These are phyloP conservation scores for Musa schizocarpa DNA, from an alignment of 176 grass and related monocot species.

Conservation along the genomic window DNA sequence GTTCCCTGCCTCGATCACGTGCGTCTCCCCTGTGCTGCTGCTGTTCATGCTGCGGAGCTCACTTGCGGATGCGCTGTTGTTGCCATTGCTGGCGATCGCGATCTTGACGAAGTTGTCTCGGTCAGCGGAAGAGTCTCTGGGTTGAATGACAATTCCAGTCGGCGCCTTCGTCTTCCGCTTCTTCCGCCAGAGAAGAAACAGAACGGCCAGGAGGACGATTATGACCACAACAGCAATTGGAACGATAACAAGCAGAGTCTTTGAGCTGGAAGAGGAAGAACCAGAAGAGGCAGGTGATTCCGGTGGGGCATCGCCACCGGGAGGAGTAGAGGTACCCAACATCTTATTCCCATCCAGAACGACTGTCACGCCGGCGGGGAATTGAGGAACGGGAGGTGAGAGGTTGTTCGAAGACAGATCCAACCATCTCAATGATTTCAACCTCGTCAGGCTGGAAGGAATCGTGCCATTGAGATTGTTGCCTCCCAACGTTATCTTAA, in stretches of 20 bases:
- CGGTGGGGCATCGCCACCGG: background rate
- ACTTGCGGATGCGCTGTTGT: background rate
- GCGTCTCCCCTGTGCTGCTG: constrained; percentile 24
- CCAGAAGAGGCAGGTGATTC: background rate
- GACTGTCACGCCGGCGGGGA: constrained; percentile 28
- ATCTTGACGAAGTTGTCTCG: constrained; percentile 46
- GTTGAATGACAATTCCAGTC: constrained; percentile 48
- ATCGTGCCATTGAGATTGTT: constrained; percentile 63
- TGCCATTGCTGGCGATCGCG: constrained; percentile 19
- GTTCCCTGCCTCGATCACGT: constrained; percentile 44
- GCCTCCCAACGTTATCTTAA: constrained; percentile 29
- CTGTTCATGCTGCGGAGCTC: constrained; percentile 20
- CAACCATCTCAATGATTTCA: constrained; percentile 40
- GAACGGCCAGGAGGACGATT: background rate
- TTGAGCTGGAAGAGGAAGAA: constrained; percentile 7
- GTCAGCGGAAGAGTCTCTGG: constrained; percentile 33
- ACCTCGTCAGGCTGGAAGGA: constrained; percentile 37
- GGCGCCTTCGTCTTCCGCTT: constrained; percentile 19
- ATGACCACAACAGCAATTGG: constrained; percentile 22
- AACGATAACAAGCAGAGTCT: constrained; percentile 31
- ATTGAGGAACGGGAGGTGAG: constrained; percentile 42
- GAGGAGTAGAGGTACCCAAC: background rate
- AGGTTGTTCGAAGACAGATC: constrained; percentile 61
- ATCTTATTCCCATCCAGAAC: constrained; percentile 35
- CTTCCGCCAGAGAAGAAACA: constrained; percentile 21